phyloP scores from a whole-genome alignment of 2,329 filamentous ascomycete species.

The Ceratocystis diversiconidia region DNA sequence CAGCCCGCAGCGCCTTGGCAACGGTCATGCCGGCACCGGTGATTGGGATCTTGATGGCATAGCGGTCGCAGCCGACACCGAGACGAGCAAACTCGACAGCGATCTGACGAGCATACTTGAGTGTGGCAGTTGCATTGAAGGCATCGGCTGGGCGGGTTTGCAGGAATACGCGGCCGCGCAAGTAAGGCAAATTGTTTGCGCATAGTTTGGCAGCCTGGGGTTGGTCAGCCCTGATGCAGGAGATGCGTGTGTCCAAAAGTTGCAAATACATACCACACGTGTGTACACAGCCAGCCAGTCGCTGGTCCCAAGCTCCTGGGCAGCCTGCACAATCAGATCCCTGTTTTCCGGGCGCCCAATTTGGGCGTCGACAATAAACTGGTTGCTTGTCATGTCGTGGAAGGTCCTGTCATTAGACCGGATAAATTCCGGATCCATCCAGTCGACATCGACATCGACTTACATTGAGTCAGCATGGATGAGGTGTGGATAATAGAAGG shows the following conservation, averaged over 20 bases:
- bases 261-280: constrained; percentile 25
- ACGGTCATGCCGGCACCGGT: constrained; percentile 35
- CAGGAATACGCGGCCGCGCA: constrained; percentile 35
- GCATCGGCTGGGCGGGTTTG: constrained; percentile 34
- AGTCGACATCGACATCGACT: constrained; percentile 39
- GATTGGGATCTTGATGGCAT: constrained; percentile 38
- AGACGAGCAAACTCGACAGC: constrained; percentile 32
- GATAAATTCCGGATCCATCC: constrained; percentile 37
- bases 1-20: constrained; percentile 28
- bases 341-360: constrained; percentile 31
- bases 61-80: constrained; percentile 32
- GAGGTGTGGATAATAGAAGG: background rate
- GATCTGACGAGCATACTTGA: constrained; percentile 34
- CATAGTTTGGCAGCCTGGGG: constrained; percentile 32
- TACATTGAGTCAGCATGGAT: background rate
- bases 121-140: constrained; percentile 31
- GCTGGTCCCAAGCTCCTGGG: constrained; percentile 31
- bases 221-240: background rate
- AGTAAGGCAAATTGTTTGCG: constrained; percentile 32
- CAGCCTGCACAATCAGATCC: constrained; percentile 29
- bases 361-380: constrained; percentile 35
- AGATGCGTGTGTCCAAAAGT: background rate
- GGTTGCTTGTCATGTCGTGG: constrained; percentile 38
- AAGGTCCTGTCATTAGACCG: constrained; percentile 31
- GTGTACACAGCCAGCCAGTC: constrained; percentile 37